Evolutionary conservation across 495 filamentous ascomycete genomes (phyloP).

Genomic region (Lepidopterella palustris): DNA sequence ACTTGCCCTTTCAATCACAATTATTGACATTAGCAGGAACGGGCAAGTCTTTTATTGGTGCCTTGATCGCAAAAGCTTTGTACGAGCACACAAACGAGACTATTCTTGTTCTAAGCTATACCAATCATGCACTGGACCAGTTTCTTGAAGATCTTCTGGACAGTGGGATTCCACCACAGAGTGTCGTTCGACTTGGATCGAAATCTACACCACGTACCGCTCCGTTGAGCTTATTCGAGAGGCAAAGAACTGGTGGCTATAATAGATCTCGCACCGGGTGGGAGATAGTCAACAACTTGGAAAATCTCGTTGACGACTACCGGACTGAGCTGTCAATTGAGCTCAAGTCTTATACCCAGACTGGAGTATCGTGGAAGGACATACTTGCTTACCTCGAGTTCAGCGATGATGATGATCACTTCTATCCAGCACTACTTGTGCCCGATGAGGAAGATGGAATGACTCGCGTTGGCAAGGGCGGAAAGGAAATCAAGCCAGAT

Average conservation of each 20-base stretch:
- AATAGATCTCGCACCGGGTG: conserved; percentile 32
- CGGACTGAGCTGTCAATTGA: conserved; percentile 17
- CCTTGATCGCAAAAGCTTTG: conserved; percentile 55
- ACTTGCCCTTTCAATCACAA: neutral
- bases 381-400: conserved; percentile 60
- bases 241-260: conserved; percentile 31
- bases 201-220: conserved; percentile 50
- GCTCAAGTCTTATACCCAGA: conserved; percentile 27
- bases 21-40: conserved; percentile 50
- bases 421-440: conserved; percentile 48
- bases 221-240: conserved; percentile 42
- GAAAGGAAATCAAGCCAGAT: conserved; percentile 40
- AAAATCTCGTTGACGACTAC: conserved; percentile 24
- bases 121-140: conserved; percentile 51
- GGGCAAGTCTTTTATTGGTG: conserved; percentile 71
- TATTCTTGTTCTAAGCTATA: conserved; percentile 57
- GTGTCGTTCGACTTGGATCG: conserved; percentile 60
- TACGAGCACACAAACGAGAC: conserved; percentile 43
- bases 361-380: conserved; percentile 27
- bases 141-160: conserved; percentile 62
- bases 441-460: conserved; percentile 42
- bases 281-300: conserved; percentile 37
- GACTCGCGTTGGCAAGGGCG: conserved; percentile 41
- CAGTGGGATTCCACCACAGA: conserved; percentile 47
- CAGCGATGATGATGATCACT: conserved; percentile 41